Evolutionary conservation across 208 protist genomes (phyloP), one percentile per base, ranked within the genome.

Genomic region (Leishmania guyanensis): DNA sequence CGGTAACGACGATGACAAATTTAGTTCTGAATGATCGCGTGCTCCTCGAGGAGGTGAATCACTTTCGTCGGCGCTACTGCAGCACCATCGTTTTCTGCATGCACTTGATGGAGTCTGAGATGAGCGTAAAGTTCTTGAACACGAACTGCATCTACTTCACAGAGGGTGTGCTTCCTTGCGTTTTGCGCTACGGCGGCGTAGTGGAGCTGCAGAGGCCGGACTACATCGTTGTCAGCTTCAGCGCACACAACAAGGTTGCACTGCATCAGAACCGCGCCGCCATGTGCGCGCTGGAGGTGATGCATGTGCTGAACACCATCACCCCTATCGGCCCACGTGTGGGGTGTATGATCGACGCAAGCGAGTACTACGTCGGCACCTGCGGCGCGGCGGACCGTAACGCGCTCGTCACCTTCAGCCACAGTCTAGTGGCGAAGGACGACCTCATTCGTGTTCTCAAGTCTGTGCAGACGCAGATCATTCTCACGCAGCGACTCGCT

Each of bases 341-440:
- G 8, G 84, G 80, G 73, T 89, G 80, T 66, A 51, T 95, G 65
- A 58, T 94, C n/a, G 92, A 96, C 50, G 85, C 85, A 9, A 84
- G 88, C 39, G 89, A 94, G 83, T 94, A 86, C 85, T 90, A 88
- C 69, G 87, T 94, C 16, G 92, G 92, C 64, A 93, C 89, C 6
- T 96, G 91, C 78, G 90, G 90, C 26, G 84, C 86, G 33, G 82
- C 77, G 33, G 58, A 88, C 48, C 82, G 82, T 39, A 87, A 90
- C 65, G 78, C 88, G 16, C 81, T 89, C 5, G 86, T 90, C 26
- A 83, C 90, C n/a, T 91, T 87, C 82, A 77, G 73, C n/a, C 26
- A 72, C 17, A 83, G 75, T 39, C 64, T 90, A 36, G 75, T 78
- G 5, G 64, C 77, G 17, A 79, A 85, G 51, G 33, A 58, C 3